phyloP scores from a whole-genome alignment of 306 rosid genomes.

The Ormosia semicastrata region DNA sequence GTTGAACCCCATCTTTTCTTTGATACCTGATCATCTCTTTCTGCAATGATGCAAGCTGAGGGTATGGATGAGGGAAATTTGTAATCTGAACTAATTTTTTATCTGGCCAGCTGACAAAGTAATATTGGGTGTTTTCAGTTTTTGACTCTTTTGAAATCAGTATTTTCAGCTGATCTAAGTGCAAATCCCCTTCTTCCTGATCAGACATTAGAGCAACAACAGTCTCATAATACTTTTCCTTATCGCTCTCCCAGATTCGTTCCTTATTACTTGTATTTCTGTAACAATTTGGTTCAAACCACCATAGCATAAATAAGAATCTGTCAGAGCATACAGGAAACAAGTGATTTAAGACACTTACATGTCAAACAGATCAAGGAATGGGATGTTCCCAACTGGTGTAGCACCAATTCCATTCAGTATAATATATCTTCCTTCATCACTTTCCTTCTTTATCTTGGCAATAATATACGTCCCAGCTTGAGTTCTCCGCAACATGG shows the following conservation, averaged over 20 bases:
- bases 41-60: slow-evolving; percentile 88
- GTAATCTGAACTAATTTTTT: slow-evolving; percentile 70
- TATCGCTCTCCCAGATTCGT: slow-evolving; percentile 89
- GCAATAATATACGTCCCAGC: slow-evolving; percentile 84
- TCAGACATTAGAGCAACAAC: slow-evolving; percentile 95
- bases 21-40: slow-evolving; percentile 95
- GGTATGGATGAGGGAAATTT: slow-evolving; percentile 97
- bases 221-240: slow-evolving; percentile 79
- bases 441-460: slow-evolving; percentile 62
- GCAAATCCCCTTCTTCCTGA: slow-evolving; percentile 85
- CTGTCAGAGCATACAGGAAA: slow-evolving; percentile 5
- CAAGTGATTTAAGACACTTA: slow-evolving; percentile 45
- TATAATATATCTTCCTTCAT: slow-evolving; percentile 60
- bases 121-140: slow-evolving; percentile 92
- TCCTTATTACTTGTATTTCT: slow-evolving; percentile 88
- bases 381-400: slow-evolving; percentile 92
- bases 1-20: slow-evolving; percentile 97
- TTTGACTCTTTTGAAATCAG: slow-evolving; percentile 94
- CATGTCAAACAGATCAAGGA: slow-evolving; percentile 96
- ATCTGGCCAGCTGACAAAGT: slow-evolving; percentile 83
- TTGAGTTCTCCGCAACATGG: slow-evolving; percentile 89
- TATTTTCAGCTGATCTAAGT: slow-evolving; percentile 66
- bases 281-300: slow-evolving; percentile 53
- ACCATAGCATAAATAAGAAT: slow-evolving; percentile 20
- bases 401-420: slow-evolving; percentile 95